Evolutionary conservation across 192 early-diverging fungal species (phyloP), one percentile per base, ranked within the genome.

Genomic region (Rhizophagus clarus): DNA sequence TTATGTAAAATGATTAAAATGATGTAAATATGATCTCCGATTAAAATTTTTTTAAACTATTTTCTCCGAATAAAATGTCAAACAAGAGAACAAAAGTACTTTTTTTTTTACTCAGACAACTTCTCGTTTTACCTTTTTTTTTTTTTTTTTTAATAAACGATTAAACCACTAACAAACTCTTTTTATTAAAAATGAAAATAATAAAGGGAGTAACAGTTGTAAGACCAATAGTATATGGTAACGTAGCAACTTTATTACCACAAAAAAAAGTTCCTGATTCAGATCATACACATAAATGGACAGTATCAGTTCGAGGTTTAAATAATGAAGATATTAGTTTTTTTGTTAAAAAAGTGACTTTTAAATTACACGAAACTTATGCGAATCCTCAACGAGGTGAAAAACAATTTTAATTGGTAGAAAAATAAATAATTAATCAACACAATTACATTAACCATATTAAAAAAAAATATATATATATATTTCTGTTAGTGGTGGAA

Each of bases 361-460:
- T 99, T 86, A 96, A 96, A 81, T 89, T 99, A 29, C 98, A 99
- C 82, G 98, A 99, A 81, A 96, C 94, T 6, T 99, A 97, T 83
- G 88, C 89, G 2, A 90, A 87, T 72, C 92, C 94, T 20, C 79
- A 85, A 64, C 81, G 94, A 86, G 83, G 93, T 96, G 86, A 84
- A 82, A 37, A 37, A 37, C n/a, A n/a, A n/a, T n/a, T n/a, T n/a
- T n/a, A n/a, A n/a, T n/a, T n/a, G n/a, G n/a, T n/a, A n/a, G n/a
- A n/a, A n/a, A n/a, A n/a, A n/a, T n/a, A n/a, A n/a, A n/a, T n/a
- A n/a, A n/a, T n/a, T n/a, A n/a, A n/a, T n/a, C n/a, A n/a, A n/a
- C n/a, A n/a, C n/a, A n/a, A n/a, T n/a, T n/a, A n/a, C n/a, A n/a
- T n/a, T n/a, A n/a, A n/a, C n/a, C n/a, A n/a, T n/a, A n/a, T n/a